Conservation (phyloP, 352 stramenopile species). For the Pythium grandisporangium region DNA sequence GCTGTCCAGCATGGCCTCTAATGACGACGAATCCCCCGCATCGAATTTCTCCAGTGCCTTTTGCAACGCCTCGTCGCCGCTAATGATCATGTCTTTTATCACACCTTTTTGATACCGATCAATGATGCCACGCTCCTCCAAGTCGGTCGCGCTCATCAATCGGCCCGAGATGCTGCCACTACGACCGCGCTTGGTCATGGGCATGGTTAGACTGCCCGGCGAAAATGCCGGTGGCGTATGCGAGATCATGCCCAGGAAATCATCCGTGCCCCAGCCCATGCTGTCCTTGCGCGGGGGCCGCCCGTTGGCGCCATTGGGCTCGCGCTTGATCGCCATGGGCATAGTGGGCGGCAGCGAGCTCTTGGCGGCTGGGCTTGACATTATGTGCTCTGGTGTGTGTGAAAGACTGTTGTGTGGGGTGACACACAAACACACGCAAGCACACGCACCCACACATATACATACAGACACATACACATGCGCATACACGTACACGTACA, state of each 20-base stretch:
- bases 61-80: constrained; percentile 82
- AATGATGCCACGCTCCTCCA: constrained; percentile 87
- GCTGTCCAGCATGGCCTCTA: constrained; percentile 80
- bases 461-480: too few relatives aligned
- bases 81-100: constrained; percentile 90
- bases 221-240: constrained; percentile 89
- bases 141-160: constrained; percentile 80
- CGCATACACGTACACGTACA: too few relatives aligned
- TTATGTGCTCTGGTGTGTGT: too few relatives aligned
- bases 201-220: constrained; percentile 81
- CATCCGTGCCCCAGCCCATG: constrained; percentile 74
- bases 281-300: constrained; percentile 65
- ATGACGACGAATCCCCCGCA: constrained; percentile 70
- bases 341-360: constrained; percentile 48
- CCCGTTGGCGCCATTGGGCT: constrained; percentile 37
- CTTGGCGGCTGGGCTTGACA: constrained; percentile 26
- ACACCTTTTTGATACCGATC: constrained; percentile 87
- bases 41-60: constrained; percentile 87
- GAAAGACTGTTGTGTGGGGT: too few relatives aligned
- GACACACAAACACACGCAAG: too few relatives aligned
- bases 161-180: constrained; percentile 81
- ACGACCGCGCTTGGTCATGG: constrained; percentile 77
- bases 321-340: constrained; percentile 64
- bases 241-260: constrained; percentile 83
- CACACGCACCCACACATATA: too few relatives aligned